Conservation (phyloP, 2,329 filamentous ascomycete species). For the Paecilomyces niveus region DNA sequence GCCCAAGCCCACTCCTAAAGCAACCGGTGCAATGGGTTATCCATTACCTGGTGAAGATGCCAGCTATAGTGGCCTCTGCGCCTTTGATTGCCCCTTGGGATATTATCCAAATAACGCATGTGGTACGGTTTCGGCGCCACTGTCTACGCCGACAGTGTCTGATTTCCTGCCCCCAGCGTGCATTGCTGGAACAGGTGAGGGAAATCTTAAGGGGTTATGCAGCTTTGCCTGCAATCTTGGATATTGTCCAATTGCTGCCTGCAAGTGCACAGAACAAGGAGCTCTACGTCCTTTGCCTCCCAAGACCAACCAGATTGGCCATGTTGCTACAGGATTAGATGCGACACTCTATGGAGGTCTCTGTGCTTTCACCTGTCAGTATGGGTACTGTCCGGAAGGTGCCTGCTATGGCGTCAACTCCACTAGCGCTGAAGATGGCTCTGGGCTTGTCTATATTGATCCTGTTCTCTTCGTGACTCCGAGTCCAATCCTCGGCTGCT, state of each 20-base stretch:
- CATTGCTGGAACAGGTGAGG: background rate
- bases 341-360: background rate
- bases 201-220: constrained; percentile 7
- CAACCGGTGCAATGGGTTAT: constrained; percentile 10
- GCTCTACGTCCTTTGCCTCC: background rate
- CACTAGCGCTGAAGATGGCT: background rate
- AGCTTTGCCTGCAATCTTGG: constrained; percentile 5
- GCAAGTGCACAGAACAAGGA: background rate
- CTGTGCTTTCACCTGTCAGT: background rate
- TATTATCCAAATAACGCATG: constrained; percentile 8
- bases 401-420: background rate
- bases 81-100: constrained; percentile 9
- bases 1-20: background rate
- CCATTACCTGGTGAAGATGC: constrained; percentile 8
- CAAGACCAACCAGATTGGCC: background rate
- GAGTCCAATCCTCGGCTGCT: background rate
- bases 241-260: constrained; percentile 4
- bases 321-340: background rate
- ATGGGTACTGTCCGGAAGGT: background rate
- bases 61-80: constrained; percentile 10
- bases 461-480: background rate
- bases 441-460: background rate
- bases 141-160: constrained; percentile 1
- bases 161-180: background rate
- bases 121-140: background rate